These are phyloP conservation scores for Colletotrichum musicola DNA, from an alignment of 2,329 filamentous ascomycete genomes.

Conservation along the genomic window DNA sequence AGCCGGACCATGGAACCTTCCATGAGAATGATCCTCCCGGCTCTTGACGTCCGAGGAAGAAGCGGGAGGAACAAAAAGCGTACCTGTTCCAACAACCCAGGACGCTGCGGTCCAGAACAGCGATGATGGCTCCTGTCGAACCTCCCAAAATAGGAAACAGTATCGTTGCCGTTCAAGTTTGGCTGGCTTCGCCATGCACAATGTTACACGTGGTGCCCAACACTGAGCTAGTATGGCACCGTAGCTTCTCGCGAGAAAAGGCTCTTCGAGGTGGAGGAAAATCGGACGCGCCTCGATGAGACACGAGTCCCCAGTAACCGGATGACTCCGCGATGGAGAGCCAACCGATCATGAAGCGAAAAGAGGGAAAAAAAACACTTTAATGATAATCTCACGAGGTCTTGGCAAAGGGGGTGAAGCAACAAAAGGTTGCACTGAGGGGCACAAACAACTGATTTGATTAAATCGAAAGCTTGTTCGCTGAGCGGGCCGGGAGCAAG, in stretches of 20 bases:
- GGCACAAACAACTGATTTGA: constrained; percentile 29
- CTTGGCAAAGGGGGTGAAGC: constrained; percentile 13
- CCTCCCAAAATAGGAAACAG: constrained; percentile 8
- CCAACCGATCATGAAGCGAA: neutral
- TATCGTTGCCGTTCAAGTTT: neutral
- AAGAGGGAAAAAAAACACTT: neutral
- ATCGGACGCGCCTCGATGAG: constrained; percentile 2
- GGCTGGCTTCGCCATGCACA: constrained; percentile 9
- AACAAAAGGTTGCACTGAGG: neutral
- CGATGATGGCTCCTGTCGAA: constrained; percentile 15
- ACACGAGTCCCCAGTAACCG: neutral
- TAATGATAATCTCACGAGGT: neutral
- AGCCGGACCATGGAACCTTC: constrained; percentile 29
- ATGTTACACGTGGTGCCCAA: neutral
- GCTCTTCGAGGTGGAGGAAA: neutral
- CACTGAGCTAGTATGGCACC: neutral
- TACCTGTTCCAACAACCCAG: neutral
- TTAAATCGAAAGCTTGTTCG: constrained; percentile 35
- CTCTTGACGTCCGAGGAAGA: constrained; percentile 17
- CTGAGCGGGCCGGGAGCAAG: constrained; percentile 20
- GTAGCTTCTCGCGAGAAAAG: neutral
- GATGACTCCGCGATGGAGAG: constrained; percentile 3
- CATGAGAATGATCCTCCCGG: neutral
- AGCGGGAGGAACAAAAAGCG: constrained; percentile 14
- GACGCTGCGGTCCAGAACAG: neutral